Base-by-base conservation (phyloP, 2,329 filamentous ascomycete species). In the Pseudonectria foliicola region DNA sequence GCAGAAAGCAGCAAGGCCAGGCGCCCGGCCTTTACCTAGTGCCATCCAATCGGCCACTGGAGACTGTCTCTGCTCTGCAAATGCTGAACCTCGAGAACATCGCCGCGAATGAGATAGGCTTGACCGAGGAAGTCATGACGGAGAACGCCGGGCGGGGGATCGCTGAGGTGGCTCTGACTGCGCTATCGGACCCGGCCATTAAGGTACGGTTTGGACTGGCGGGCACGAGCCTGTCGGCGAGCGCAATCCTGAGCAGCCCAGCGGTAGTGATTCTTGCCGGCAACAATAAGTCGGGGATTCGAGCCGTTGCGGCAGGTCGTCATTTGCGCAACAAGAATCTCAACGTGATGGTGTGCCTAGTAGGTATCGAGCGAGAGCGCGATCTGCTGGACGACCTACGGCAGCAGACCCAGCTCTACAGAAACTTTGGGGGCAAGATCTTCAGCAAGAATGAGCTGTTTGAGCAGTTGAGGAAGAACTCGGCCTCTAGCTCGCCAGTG, bases 61-160 rank as follows among this genome's bases (percentile, higher is more conserved):
- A 82, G 48, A 67, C 75, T 5, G 75, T 82, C 21, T 81, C 77
- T 13, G 73, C 90, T 6, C 67, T 92, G 26, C 87, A 94, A 54
- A 92, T 95, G 77, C 75, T 94, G 18, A 90, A 92, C 43, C 75
- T 96, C 2, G 92, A 96, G 61, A 89, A 92, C 52, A 85, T 93
- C 37, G 88, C 89, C 0, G 82, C 88, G 40, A 82, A 85, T 27
- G 88, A 95, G 46, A 77, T 93, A 38, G 88, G 88, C 5, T 70
- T 96, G 30, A 85, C 82, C 0, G 87, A 94, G 55, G 86, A 92
- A 34, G 81, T 95, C 59, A 86, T 96, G 67, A 81, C 86, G 1
- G 92, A 96, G 54, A 95, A 90, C 54, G 85, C 89, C 2, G 90
- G 85, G 13, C 78, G 90, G 16, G 85, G 87, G 28, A 85, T 96